Evolutionary conservation across 164 flowering plant species (phyloP).

Genomic region (Dillenia suffruticosa): DNA sequence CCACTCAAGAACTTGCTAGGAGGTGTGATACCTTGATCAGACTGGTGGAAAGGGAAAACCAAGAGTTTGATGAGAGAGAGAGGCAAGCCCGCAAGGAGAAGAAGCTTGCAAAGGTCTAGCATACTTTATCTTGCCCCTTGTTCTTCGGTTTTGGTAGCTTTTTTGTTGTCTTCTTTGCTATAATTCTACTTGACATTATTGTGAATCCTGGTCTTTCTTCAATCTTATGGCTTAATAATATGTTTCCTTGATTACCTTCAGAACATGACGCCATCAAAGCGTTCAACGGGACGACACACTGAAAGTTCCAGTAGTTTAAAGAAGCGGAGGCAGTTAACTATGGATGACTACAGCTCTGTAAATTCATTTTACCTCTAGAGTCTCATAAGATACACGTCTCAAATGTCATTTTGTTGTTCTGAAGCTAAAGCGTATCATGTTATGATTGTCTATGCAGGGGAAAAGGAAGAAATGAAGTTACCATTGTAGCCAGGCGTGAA

Average conservation of each 20-base stretch:
- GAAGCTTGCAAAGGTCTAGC: slow-evolving; percentile 86
- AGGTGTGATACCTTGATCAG: slow-evolving; percentile 96
- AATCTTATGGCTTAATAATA: not conserved
- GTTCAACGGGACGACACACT: slow-evolving; percentile 52
- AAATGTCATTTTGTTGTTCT: not conserved
- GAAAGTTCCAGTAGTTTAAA: slow-evolving; percentile 52
- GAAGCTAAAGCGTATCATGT: not conserved
- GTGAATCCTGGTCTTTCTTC: not conserved
- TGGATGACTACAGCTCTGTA: slow-evolving; percentile 83
- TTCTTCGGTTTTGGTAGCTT: not conserved
- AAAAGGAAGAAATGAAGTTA: slow-evolving; percentile 49
- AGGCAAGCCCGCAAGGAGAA: slow-evolving; percentile 97
- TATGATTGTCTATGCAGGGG: slow-evolving; percentile 37
- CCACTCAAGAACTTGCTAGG: slow-evolving; percentile 97
- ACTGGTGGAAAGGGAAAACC: slow-evolving; percentile 91
- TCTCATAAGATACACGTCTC: not conserved
- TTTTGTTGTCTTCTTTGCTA: not conserved
- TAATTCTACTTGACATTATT: not conserved
- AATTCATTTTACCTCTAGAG: slow-evolving; percentile 7
- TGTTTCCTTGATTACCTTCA: slow-evolving; percentile 13
- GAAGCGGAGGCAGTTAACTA: slow-evolving; percentile 70
- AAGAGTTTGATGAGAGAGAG: slow-evolving; percentile 95
- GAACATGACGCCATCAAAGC: slow-evolving; percentile 78
- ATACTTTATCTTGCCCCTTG: not conserved
- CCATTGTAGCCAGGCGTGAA: slow-evolving; percentile 27